phyloP scores from a whole-genome alignment of 306 rosid species.

The Sindora glabra region DNA sequence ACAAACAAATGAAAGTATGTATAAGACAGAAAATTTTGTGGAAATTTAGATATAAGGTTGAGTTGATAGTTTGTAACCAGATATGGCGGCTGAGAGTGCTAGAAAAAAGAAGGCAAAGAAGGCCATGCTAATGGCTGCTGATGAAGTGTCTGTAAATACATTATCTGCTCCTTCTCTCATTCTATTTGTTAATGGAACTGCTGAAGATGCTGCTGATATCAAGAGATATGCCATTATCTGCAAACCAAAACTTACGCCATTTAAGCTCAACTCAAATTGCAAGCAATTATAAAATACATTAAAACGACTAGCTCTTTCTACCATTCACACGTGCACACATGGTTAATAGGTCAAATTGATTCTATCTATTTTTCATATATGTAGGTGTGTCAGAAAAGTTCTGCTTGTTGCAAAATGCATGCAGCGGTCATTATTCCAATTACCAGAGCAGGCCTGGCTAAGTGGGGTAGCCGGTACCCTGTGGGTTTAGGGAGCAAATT shows the following conservation, averaged over 20 bases:
- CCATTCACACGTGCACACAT: too few species aligned
- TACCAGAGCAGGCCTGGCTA: too few species aligned
- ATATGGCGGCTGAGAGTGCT: slow-evolving; percentile 48
- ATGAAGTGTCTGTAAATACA: slow-evolving; percentile 53
- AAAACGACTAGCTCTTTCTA: too few species aligned
- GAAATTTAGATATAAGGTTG: slow-evolving; percentile 43
- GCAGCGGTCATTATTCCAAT: too few species aligned
- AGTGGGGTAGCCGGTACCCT: too few species aligned
- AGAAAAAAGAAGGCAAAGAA: slow-evolving; percentile 53
- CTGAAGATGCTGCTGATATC: slow-evolving; percentile 72
- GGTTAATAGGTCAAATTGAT: too few species aligned
- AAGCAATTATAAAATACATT: not conserved
- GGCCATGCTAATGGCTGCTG: slow-evolving; percentile 64
- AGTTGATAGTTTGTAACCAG: slow-evolving; percentile 54
- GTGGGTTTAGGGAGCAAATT: too few species aligned
- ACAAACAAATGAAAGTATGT: slow-evolving; percentile 13
- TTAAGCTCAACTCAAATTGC: not conserved
- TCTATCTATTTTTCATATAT: too few species aligned
- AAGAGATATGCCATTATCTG: slow-evolving; percentile 72
- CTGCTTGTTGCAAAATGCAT: too few species aligned
- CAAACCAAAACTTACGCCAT: slow-evolving; percentile 1
- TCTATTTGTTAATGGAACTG: slow-evolving; percentile 55
- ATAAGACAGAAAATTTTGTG: not conserved
- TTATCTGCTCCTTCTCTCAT: slow-evolving; percentile 61
- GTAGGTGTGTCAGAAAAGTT: too few species aligned